A percentile compares a stretch with the other conserved stretches of the same genome.
phyloP scores from a whole-genome alignment of 768 basidiomycete species.

The Neoboletus subvelutipes region DNA sequence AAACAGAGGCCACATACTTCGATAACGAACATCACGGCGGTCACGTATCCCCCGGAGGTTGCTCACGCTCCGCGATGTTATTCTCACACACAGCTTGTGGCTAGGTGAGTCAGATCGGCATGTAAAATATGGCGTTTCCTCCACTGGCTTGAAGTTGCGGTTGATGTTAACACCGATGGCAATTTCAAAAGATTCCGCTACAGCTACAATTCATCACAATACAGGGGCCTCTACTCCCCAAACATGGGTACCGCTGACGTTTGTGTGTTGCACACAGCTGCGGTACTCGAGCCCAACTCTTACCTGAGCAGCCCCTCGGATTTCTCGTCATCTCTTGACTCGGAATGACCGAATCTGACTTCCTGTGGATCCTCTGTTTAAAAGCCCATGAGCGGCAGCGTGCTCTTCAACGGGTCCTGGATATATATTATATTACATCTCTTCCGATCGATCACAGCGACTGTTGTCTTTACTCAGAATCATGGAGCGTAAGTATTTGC shows the following conservation, averaged over 20 bases:
- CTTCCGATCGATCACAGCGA: neutral
- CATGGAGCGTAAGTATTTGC: conserved; percentile 19
- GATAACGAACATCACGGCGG: neutral
- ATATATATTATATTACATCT: conserved; percentile 2
- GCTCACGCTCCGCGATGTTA: conserved; percentile 3
- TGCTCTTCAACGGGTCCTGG: conserved; percentile 9
- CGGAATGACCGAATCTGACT: conserved; percentile 20
- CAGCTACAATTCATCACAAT: conserved; percentile 14
- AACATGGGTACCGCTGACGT: conserved; percentile 15
- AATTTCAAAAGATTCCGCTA: conserved; percentile 15
- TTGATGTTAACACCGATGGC: conserved; percentile 20
- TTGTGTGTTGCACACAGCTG: conserved; percentile 17
- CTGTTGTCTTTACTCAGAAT: neutral
- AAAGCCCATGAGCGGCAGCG: conserved; percentile 12
- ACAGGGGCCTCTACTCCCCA: conserved; percentile 12
- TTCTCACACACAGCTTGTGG: conserved; percentile 34
- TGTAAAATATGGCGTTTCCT: conserved; percentile 28
- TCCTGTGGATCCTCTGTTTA: conserved; percentile 28
- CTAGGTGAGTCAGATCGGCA: conserved; percentile 28
- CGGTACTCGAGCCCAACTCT: conserved; percentile 13
- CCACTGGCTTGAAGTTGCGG: conserved; percentile 17
- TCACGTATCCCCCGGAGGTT: conserved; percentile 12
- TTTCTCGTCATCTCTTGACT: conserved; percentile 26
- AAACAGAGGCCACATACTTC: neutral
- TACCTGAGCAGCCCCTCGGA: conserved; percentile 7